Evolutionary conservation across 257 asterid species (phyloP), one percentile per base, ranked within the genome.

Genomic region (Avicennia marina): DNA sequence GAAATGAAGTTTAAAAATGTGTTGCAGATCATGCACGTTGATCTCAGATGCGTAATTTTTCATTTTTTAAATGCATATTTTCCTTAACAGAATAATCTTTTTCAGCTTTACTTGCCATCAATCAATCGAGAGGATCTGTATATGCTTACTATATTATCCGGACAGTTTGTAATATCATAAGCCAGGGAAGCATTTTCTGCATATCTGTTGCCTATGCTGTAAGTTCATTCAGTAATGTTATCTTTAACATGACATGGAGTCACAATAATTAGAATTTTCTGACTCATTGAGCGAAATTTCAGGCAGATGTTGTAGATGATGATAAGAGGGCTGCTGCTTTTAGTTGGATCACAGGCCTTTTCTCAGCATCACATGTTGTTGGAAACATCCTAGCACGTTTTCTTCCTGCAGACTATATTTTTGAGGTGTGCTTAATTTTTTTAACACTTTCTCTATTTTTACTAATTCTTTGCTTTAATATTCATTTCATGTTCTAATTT

Each of bases 271-370:
- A 38, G 16, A n/a, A 44, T 7, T 25, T 63, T 33, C 26, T 54
- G 7, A 1, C 44, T 12, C 25, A 36, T 69, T 58, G 36, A 47
- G 19, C 69, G 2, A 21, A 29, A 33, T 66, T 44, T 33, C 83
- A 90, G 98, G 98, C 96, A 40, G 98, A 90, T 75, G 86, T 90
- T 49, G 54, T 80, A 24, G 94, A 83, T 3, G 81, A 41, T 44
- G 43, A 73, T 62, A 79, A 64, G 58, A 83, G 94, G 72, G 78
- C 94, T 64, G 85, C 86, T 15, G 91, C 79, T 58, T 85, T 90
- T 65, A 75, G 94, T 74, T 90, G 96, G 94, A 80, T 87, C 49
- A 87, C 89, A 1, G 98, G 98, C 46, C 80, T 90, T 26, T 84
- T 83, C 74, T 87, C 98, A 63, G 84, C 83, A 61, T 87, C 98